Conservation (phyloP, 345 rosid species). For the Populus simonii region DNA sequence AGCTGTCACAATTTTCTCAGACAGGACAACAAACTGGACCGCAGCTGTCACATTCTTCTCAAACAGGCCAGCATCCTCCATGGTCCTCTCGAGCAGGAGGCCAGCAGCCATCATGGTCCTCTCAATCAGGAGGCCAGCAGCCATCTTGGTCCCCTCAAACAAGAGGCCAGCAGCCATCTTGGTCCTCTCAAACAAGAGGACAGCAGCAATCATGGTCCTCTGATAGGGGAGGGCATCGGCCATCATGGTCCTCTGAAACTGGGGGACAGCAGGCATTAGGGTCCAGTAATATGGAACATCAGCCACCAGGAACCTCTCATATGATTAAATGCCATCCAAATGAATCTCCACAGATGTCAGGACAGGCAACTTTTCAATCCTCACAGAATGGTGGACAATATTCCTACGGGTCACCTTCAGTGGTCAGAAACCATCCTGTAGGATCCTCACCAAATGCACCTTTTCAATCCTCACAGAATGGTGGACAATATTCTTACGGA, state of each 20-base stretch:
- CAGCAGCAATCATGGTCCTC: constrained; percentile 15
- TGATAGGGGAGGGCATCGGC: not conserved
- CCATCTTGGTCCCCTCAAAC: constrained; percentile 15
- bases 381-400: not conserved
- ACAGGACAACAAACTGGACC: not conserved
- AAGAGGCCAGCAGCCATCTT: constrained; percentile 2
- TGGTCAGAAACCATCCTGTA: not conserved
- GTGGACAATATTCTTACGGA: not conserved
- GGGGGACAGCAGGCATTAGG: constrained; percentile 6
- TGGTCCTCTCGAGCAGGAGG: not conserved
- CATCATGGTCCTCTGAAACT: constrained; percentile 4
- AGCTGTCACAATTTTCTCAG: not conserved
- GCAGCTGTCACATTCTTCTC: not conserved
- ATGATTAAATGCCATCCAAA: not conserved
- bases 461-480: not conserved
- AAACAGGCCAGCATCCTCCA: constrained; percentile 4
- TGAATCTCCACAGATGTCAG: constrained; percentile 3
- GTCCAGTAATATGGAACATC: not conserved
- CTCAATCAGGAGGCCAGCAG: constrained; percentile 5
- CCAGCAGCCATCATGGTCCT: not conserved
- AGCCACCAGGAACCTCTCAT: not conserved
- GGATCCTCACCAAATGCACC: not conserved
- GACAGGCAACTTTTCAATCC: not conserved
- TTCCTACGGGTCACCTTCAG: not conserved
- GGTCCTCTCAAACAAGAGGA: not conserved